A percentile compares a stretch with the other conserved stretches of the same genome.
phyloP scores from a whole-genome alignment of 2,329 filamentous ascomycete genomes.

The Aspergillus pseudonomiae region DNA sequence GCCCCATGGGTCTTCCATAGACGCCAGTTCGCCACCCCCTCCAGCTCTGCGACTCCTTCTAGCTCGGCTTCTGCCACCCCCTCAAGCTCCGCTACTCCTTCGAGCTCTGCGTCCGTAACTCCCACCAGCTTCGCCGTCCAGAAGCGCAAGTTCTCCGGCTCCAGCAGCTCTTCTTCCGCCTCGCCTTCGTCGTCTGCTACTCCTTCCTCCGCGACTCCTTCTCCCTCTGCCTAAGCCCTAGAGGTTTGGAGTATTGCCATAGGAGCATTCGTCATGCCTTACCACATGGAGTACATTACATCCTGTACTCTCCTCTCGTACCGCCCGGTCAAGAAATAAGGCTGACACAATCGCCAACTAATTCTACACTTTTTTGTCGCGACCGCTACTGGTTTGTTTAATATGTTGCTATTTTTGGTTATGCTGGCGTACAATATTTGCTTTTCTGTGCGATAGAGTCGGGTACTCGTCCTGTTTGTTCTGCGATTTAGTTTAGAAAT shows the following conservation, averaged over 20 bases:
- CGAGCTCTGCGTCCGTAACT: background rate
- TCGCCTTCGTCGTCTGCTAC: background rate
- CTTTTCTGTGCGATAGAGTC: background rate
- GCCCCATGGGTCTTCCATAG: background rate
- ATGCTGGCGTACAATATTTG: background rate
- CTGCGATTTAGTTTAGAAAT: background rate
- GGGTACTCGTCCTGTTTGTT: background rate
- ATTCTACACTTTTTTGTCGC: background rate
- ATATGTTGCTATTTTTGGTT: background rate
- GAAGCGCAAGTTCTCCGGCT: conserved; percentile 1
- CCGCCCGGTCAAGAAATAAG: too few species aligned
- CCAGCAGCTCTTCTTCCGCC: background rate
- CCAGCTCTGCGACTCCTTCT: background rate
- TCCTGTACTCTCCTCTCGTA: background rate
- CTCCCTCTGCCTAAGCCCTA: background rate
- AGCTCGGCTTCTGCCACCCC: background rate
- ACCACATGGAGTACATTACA: accelerated
- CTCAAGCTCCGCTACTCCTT: background rate
- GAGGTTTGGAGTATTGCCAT: background rate
- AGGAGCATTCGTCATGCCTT: background rate
- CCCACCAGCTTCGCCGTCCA: background rate
- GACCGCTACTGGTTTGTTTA: background rate
- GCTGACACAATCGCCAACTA: background rate
- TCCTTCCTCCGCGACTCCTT: background rate
- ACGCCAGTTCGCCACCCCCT: background rate